Evolutionary conservation across 1,139 yeast species (phyloP).

Genomic region (Sugiyamaella xylanicola): DNA sequence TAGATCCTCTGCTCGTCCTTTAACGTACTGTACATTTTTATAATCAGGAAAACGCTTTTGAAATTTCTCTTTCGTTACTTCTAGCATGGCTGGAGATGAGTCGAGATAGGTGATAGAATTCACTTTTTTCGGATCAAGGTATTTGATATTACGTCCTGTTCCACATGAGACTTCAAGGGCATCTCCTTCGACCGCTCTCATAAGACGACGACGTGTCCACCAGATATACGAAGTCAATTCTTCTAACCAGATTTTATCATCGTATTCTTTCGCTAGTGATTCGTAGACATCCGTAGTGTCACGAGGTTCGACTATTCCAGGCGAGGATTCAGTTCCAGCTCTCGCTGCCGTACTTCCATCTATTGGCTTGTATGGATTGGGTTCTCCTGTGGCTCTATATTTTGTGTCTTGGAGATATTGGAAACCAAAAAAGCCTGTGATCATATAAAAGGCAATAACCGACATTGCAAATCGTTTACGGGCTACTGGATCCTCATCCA

Average conservation of each 20-base stretch:
- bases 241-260: conserved; percentile 80
- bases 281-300: conserved; percentile 89
- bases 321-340: conserved; percentile 24
- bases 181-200: conserved; percentile 79
- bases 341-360: conserved; percentile 17
- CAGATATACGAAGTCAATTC: conserved; percentile 84
- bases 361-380: conserved; percentile 37
- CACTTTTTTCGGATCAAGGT: conserved; percentile 60
- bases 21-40: conserved; percentile 78
- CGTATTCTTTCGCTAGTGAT: conserved; percentile 76
- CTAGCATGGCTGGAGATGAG: conserved; percentile 82
- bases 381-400: conserved; percentile 43
- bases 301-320: conserved; percentile 55
- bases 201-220: conserved; percentile 77
- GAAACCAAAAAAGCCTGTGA: conserved; percentile 37
- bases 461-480: conserved; percentile 24
- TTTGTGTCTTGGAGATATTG: conserved; percentile 43
- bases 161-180: conserved; percentile 95
- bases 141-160: conserved; percentile 88
- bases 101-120: conserved; percentile 82
- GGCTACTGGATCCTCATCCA: conserved; percentile 30
- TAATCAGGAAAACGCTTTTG: conserved; percentile 64
- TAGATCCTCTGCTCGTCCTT: conserved; percentile 89
- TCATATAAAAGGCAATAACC: conserved; percentile 35
- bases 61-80: conserved; percentile 75